Base-by-base conservation (phyloP, 495 filamentous ascomycete species). In the Penicillium pancosmium region DNA sequence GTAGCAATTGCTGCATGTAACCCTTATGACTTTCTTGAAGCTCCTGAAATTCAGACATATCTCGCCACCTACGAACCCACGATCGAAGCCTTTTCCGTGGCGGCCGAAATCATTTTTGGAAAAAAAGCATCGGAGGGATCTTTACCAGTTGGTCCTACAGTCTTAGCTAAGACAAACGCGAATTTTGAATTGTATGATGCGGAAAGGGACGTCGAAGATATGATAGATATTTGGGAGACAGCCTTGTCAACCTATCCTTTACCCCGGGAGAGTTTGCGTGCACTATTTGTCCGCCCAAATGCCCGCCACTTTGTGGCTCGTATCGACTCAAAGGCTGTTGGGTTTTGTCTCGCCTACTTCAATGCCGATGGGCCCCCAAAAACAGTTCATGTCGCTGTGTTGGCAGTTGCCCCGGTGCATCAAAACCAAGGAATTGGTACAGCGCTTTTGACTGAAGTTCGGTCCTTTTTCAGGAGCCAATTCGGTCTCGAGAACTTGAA, bases 1-100 rank as follows among this genome's bases (percentile, higher is more conserved):
- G 70, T 80, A 23, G 60, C 71, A 11, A 68, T 82, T 63, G 78
- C 80, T 50, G 75, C 72, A 1, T 78, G 77, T 51, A 77, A 71
- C 55, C 80, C 80, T 8, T 82, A 82, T 56, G 80, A 82, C 54
- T 81, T 81, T 43, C 66, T 82, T 10, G 71, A 78, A 31, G 71
- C 70, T 18, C 36, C 57, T 1, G 68, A 69, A 21, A 67, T 80
- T 16, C 65, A 72, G 31, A 80, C 78, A 44, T 82, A 82, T 54
- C 65, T 82, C 21, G 61, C 77, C 13, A 78, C 73, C 5, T 82
- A 82, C 44, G 80, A 82, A 51, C 78, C 78, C 21, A 80, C 78
- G 0, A 38, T 74, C n/a, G 76, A 78, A 51, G 77, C 78, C 1
- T 81, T 81, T 44, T 49, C 65, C 9, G 72, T 75, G 11, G 80